Conservation (phyloP, 495 filamentous ascomycete genomes). For the Podospora comata region DNA sequence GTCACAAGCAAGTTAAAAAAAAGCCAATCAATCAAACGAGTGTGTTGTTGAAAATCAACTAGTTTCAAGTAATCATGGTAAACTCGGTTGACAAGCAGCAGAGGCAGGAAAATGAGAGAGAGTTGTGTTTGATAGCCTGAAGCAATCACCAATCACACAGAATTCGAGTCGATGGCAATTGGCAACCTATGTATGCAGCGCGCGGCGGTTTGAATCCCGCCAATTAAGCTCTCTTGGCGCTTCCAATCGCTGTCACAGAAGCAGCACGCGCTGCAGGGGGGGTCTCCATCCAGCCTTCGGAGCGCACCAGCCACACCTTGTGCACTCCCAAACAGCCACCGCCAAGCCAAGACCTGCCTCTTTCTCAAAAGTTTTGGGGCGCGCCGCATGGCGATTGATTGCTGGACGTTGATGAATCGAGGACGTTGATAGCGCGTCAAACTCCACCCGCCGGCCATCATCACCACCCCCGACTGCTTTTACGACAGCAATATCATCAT, state of each 20-base stretch:
- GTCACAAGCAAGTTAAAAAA: background rate
- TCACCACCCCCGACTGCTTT: background rate
- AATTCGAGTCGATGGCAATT: background rate
- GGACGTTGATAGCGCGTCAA: background rate
- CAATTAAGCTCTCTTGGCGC: constrained; percentile 24
- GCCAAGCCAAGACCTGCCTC: constrained; percentile 4
- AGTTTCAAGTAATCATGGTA: constrained; percentile 18
- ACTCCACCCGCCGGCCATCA: background rate
- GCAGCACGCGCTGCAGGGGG: constrained; percentile 13
- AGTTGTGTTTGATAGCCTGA: background rate
- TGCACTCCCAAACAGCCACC: too few species aligned
- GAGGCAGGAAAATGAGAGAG: background rate
- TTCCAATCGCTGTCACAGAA: constrained; percentile 17
- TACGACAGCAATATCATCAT: background rate
- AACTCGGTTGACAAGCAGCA: background rate
- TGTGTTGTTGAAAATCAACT: constrained; percentile 5
- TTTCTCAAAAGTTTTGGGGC: constrained; percentile 17
- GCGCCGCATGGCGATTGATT: constrained; percentile 5
- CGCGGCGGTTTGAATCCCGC: background rate
- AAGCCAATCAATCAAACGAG: constrained; percentile 7
- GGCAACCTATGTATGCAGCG: background rate
- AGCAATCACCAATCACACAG: background rate
- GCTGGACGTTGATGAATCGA: background rate
- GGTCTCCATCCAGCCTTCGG: background rate
- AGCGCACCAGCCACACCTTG: constrained; percentile 7